Base-by-base conservation (phyloP, 1,139 yeast genomes). In the Yamadazyma spencermartinsiae region DNA sequence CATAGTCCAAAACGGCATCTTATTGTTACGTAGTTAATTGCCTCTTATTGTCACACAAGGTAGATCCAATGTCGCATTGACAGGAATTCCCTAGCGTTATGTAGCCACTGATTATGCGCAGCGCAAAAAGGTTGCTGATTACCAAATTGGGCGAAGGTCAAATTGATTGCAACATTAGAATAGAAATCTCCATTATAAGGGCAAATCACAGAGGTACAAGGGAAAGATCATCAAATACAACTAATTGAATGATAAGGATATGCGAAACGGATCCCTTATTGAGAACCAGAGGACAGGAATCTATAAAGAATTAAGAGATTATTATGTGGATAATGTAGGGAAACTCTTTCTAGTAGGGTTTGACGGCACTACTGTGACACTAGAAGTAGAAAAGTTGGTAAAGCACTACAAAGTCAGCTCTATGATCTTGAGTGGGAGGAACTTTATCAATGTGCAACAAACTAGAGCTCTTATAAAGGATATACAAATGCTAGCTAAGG, bases 341-440 rank as follows among this genome's bases (percentile, higher is more conserved):
- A 26, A 26, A 17, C 17, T 26, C 5, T 26, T 26, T 14, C 14
- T 26, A n/a, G 29, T 26, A 13, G 29, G 29, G 29, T 26, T 26
- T 26, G 29, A 26, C 11, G 29, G 29, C 10, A 26, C 29, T 7
- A 26, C 11, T 7, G 29, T 26, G 4, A 26, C 29, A 5, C 17
- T 17, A 4, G 29, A 26, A 17, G 29, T 26, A 6, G 11, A 13
- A 6, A 26, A 12, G 5, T 26, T 26, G 11, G 29, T 26, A 6
- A 26, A 15, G 5, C 12, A 26, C 9, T 26, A 13, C 16, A 13
- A 26, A 11, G 29, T 26, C 5, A 26, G 29, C 14, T 26, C 29
- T 26, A 26, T 26, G 17, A 26, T 26, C 5, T 14, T 26, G 8
- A 26, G 29, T 14, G 29, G 29, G 4, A 26, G 29, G 17, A 26